phyloP scores from a whole-genome alignment of 371 early-diverging fungal species.

The Mortierella sp. region DNA sequence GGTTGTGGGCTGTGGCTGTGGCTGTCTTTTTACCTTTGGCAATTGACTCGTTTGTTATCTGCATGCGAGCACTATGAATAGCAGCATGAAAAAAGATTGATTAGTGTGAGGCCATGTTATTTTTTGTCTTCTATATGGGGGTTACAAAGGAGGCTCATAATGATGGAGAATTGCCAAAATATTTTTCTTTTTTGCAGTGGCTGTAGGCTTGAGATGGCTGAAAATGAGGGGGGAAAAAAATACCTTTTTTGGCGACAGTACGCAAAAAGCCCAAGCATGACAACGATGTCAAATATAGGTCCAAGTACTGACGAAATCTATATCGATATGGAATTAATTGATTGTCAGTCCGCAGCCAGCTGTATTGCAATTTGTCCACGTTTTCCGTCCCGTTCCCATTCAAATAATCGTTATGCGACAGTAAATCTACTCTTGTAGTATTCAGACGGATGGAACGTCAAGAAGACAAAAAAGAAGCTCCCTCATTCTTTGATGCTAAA shows the following conservation, averaged over 20 bases:
- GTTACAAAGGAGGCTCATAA: neutral
- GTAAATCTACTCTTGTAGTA: neutral
- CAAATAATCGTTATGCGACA: neutral
- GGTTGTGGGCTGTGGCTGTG: conserved; percentile 1
- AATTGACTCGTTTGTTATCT: conserved; percentile 49
- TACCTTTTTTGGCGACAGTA: conserved; percentile 57
- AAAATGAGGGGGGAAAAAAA: neutral
- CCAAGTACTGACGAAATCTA: conserved; percentile 51
- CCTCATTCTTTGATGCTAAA: neutral
- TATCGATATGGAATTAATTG: neutral
- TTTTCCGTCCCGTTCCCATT: conserved; percentile 1
- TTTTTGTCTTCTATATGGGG: neutral
- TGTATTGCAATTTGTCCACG: neutral
- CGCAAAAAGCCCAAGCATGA: conserved; percentile 52
- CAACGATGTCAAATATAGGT: conserved; percentile 51
- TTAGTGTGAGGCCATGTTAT: neutral
- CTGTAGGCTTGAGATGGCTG: neutral
- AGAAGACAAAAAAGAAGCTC: neutral
- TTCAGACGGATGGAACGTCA: no score
- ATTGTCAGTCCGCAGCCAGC: neutral
- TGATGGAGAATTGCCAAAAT: no score
- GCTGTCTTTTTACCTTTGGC: conserved; percentile 43
- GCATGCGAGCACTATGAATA: conserved; percentile 42
- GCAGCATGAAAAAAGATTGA: neutral
- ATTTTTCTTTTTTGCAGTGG: neutral